Evolutionary conservation across 352 stramenopile genomes (phyloP), one percentile per base, ranked within the genome.

Genomic region (Pythium phragmitis): DNA sequence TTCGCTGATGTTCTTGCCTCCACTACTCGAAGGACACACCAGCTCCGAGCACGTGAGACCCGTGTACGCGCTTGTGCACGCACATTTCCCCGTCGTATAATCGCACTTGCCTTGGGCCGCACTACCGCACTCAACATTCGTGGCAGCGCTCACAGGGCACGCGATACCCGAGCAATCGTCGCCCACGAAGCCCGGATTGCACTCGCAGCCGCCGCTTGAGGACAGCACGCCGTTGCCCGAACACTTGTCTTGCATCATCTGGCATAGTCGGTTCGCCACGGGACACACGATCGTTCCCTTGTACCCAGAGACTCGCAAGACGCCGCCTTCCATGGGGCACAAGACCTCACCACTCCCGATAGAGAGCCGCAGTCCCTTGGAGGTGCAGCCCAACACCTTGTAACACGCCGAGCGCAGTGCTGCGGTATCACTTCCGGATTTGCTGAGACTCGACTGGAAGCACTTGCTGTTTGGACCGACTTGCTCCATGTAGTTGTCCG

Each of bases 391-490:
- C 1, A 82, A 11, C 0, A 91, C 76, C 43, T 77, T 66, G 67
- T 89, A 93, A 55, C 84, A 93, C 8, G 71, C 76, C 14, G 78
- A 67, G 11, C 76, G 69, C 3, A 82, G 23, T 2, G 57, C 66
- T 13, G 73, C 67, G 2, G 60, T 46, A 23, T 73, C 57, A 34
- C 72, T 79, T 3, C 67, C 84, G 3, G 50, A 67, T n/a, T 67
- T 77, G 67, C 69, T 82, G 2, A 93, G 65, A 62, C 76, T 93
- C 7, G 82, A 90, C n/a, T 75, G 57, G 47, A 93, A 93, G 47
- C 84, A 93, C 28, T 86, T 84, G 50, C 82, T 90, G 14, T 60
- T 77, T 0, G 74, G 45, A 0, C 80, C 79, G 2, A 77, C 56
- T 28, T 76, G 74, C 54, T 93, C 82, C 72, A 90, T 86, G 6